These are phyloP conservation scores for Pezicula rhizophila DNA, from an alignment of 2,329 filamentous ascomycete genomes.

Conservation along the genomic window DNA sequence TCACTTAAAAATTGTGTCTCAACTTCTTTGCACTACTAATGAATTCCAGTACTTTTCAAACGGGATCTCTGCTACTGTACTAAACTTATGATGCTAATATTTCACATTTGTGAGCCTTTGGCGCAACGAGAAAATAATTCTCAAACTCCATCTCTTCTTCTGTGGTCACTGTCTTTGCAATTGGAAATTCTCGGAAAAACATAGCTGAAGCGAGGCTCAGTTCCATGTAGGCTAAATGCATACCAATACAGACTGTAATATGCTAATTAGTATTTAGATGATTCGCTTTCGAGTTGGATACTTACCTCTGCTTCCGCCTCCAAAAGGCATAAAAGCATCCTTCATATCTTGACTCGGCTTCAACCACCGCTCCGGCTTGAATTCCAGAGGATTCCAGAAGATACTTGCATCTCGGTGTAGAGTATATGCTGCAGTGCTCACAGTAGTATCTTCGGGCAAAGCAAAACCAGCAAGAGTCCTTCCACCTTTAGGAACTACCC, in stretches of 20 bases:
- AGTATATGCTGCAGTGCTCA: slow-evolving; percentile 32
- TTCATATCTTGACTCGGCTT: slow-evolving; percentile 34
- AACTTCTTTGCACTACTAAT: too few species aligned
- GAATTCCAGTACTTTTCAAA: too few species aligned
- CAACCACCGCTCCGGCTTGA: slow-evolving; percentile 34
- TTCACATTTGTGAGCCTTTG: slow-evolving; percentile 19
- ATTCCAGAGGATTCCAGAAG: slow-evolving; percentile 30
- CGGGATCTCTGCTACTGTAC: too few species aligned
- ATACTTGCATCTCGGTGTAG: slow-evolving; percentile 31
- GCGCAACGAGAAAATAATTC: slow-evolving; percentile 29
- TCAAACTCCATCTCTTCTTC: slow-evolving; percentile 31
- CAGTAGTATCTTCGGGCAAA: slow-evolving; percentile 27
- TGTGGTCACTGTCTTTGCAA: slow-evolving; percentile 29
- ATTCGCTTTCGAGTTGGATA: not conserved
- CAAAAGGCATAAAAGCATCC: slow-evolving; percentile 45
- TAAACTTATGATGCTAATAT: not conserved
- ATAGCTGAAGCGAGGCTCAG: slow-evolving; percentile 43
- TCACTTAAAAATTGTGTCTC: too few species aligned
- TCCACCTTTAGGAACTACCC: slow-evolving; percentile 23
- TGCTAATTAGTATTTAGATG: not conserved
- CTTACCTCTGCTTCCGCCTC: slow-evolving; percentile 41
- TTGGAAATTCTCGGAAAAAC: slow-evolving; percentile 44
- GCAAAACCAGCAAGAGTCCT: slow-evolving; percentile 23
- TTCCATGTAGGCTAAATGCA: slow-evolving; percentile 52
- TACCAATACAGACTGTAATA: slow-evolving; percentile 42